Percentiles rank a stretch among this genome's conserved stretches.
Conservation (phyloP, 2,329 filamentous ascomycete genomes). For the Claviceps monticola region DNA sequence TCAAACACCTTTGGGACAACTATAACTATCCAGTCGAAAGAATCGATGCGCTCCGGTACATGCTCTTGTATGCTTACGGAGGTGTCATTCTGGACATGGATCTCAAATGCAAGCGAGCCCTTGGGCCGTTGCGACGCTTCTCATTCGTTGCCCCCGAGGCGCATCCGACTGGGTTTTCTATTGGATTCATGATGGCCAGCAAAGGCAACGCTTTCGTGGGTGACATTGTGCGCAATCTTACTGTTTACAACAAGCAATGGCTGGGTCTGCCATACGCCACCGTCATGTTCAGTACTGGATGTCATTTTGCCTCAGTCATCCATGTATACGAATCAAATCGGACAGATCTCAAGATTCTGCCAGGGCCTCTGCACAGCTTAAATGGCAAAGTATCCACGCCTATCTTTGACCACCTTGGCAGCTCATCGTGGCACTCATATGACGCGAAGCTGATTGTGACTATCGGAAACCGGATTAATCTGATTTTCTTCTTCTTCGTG, state of each 20-base stretch:
- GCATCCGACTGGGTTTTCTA: constrained; percentile 25
- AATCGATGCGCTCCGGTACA: constrained; percentile 55
- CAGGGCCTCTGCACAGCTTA: constrained; percentile 23
- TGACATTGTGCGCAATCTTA: constrained; percentile 19
- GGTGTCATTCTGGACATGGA: constrained; percentile 13
- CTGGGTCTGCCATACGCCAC: constrained; percentile 24
- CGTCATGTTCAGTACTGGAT: constrained; percentile 30
- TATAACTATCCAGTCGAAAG: constrained; percentile 58
- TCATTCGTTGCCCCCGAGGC: constrained; percentile 27
- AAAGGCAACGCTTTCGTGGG: constrained; percentile 20
- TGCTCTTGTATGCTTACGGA: constrained; percentile 22
- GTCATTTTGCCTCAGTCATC: constrained; percentile 28
- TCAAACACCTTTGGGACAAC: constrained; percentile 25
- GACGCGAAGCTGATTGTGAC: constrained; percentile 16
- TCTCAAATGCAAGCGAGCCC: constrained; percentile 23
- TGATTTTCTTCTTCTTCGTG: constrained; percentile 10
- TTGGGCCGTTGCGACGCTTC: constrained; percentile 26
- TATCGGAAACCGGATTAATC: constrained; percentile 7
- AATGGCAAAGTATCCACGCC: constrained; percentile 25
- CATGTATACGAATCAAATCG: constrained; percentile 21
- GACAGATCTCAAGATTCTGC: constrained; percentile 20
- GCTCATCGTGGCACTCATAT: constrained; percentile 28
- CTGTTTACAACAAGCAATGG: constrained; percentile 23
- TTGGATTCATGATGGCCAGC: constrained; percentile 27
- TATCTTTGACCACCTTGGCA: constrained; percentile 26